phyloP scores from a whole-genome alignment of 148 eudicot species.

The Silene conica region DNA sequence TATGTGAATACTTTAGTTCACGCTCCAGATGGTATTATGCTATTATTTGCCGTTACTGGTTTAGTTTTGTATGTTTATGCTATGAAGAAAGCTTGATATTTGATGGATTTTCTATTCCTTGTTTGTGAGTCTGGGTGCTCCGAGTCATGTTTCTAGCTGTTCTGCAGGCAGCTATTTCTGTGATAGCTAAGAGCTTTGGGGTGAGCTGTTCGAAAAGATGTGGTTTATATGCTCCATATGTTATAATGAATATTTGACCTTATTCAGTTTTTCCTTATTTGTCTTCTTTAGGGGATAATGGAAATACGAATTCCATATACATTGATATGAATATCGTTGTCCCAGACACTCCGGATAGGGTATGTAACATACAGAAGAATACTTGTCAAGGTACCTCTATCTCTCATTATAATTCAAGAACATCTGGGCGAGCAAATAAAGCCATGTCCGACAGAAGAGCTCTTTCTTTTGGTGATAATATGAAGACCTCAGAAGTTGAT shows the following conservation, averaged over 20 bases:
- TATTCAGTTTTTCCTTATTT: background rate
- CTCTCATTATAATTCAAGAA: conserved; percentile 27
- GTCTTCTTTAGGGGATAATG: conserved; percentile 24
- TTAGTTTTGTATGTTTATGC: background rate
- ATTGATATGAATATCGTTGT: conserved; percentile 43
- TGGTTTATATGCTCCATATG: background rate
- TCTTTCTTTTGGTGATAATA: conserved; percentile 25
- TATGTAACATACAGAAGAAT: conserved; percentile 16
- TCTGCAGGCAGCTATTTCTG: background rate
- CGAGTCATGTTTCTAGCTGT: background rate
- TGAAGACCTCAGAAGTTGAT: conserved; percentile 17
- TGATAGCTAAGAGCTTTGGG: background rate
- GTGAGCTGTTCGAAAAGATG: background rate
- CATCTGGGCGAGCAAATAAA: conserved; percentile 19
- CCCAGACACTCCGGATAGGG: conserved; percentile 78
- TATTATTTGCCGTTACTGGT: background rate
- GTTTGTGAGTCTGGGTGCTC: background rate
- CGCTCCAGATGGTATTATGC: background rate
- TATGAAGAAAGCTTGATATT: background rate
- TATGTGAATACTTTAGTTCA: background rate
- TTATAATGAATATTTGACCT: conserved; percentile 6
- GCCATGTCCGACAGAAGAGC: conserved; percentile 23
- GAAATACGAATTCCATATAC: conserved; percentile 48
- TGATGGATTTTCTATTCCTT: background rate
- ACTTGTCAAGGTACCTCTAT: conserved; percentile 15